Percentiles rank a stretch among this genome's conserved stretches.
Evolutionary conservation across 257 asterid species (phyloP).

Genomic region (Ajuga chamaepitys): DNA sequence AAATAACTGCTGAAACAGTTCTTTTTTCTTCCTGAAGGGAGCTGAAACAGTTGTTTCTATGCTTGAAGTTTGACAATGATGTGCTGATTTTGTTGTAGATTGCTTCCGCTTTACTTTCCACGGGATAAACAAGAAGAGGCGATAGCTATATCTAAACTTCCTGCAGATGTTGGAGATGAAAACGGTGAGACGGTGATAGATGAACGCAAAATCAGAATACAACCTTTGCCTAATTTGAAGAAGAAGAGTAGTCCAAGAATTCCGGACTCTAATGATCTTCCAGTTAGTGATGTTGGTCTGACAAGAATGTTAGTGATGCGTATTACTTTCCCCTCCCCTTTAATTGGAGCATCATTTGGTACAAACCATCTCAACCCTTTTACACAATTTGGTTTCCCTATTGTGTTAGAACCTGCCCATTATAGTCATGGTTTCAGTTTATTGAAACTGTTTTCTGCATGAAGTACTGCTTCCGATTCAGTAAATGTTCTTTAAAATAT

Average conservation of each 20-base stretch:
- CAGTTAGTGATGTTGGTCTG: constrained; percentile 53
- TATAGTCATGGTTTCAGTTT: constrained; percentile 2
- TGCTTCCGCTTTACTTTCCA: constrained; percentile 97
- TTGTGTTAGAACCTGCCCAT: neutral
- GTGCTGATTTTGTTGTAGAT: constrained; percentile 32
- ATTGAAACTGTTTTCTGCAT: neutral
- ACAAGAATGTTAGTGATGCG: constrained; percentile 51
- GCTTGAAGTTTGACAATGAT: constrained; percentile 14
- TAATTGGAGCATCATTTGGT: constrained; percentile 1
- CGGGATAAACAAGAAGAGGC: constrained; percentile 81
- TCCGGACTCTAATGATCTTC: constrained; percentile 44
- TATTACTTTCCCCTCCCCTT: neutral
- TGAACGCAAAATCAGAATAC: constrained; percentile 92
- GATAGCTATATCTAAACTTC: constrained; percentile 70
- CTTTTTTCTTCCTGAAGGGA: too few relatives aligned
- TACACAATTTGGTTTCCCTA: neutral
- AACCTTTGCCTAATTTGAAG: constrained; percentile 77
- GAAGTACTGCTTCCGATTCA: neutral
- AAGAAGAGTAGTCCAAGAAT: constrained; percentile 32
- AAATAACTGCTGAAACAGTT: neutral
- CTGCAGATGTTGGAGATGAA: constrained; percentile 98
- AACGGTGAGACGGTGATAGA: constrained; percentile 86
- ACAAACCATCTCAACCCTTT: constrained; percentile 7
- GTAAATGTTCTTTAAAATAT: neutral
- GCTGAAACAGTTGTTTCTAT: neutral